Percentiles rank a stretch among this genome's conserved stretches.
phyloP scores from a whole-genome alignment of 176 grass and related monocot species.

The Miscanthus lutarioriparius region DNA sequence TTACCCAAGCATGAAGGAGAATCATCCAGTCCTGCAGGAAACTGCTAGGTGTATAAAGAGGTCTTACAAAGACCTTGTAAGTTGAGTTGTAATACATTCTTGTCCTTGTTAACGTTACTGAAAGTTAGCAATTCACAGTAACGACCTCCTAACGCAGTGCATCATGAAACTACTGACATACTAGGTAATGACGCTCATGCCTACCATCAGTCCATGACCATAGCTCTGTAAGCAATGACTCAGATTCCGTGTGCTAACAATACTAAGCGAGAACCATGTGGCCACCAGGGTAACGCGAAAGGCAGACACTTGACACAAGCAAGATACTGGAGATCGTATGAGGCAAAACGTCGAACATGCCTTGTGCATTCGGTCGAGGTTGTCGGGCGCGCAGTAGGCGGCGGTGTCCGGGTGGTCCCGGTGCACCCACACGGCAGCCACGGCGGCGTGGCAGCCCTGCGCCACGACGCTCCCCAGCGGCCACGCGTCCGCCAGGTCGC shows the following conservation, averaged over 20 bases:
- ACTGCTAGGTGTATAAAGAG: neutral
- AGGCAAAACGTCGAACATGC: slow-evolving; percentile 73
- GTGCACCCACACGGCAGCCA: slow-evolving; percentile 65
- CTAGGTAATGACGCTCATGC: neutral
- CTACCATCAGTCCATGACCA: neutral
- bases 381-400: slow-evolving; percentile 53
- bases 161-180: neutral
- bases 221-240: neutral
- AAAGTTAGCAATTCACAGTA: neutral
- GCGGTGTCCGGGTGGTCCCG: slow-evolving; percentile 66
- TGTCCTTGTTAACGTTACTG: neutral
- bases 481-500: slow-evolving; percentile 84
- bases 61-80: neutral
- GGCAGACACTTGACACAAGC: neutral
- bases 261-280: neutral
- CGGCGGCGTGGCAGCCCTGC: slow-evolving; percentile 84
- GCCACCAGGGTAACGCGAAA: neutral
- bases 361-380: slow-evolving; percentile 91
- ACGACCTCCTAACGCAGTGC: neutral
- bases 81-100: neutral
- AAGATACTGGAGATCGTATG: neutral
- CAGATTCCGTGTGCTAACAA: neutral
- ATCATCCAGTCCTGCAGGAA: neutral
- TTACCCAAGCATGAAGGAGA: neutral
- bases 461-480: slow-evolving; percentile 83